Evolutionary conservation across 2,329 filamentous ascomycete genomes (phyloP), one percentile per base, ranked within the genome.

Genomic region (Fusarium sp.): DNA sequence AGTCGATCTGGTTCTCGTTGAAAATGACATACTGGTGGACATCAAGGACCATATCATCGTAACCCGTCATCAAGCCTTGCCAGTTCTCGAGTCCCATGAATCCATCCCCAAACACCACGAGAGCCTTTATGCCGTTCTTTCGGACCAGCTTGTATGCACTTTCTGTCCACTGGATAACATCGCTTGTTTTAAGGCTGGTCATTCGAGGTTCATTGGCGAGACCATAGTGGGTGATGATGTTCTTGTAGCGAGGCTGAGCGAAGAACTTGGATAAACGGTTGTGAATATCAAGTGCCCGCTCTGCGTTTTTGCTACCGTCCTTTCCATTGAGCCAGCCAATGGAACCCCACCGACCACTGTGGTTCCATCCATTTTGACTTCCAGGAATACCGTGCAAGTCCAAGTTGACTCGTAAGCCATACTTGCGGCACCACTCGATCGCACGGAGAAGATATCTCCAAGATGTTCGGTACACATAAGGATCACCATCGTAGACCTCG

Each of bases 11-110:
- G 73, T 92, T 91, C 42, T 90, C 89, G 86, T 99, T 98, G 88
- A 99, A 99, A 81, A 98, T 98, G 78, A 97, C 94, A 82, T 99
- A 99, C 82, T 98, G 95, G 83, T 99, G 96, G 41, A 97, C 96
- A 82, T 99, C 96, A n/a, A 99, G 89, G 23, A 97, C 89, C 73
- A 98, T 86, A 72, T 91, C 88, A 51, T 91, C 86, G 78, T 93
- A 88, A 27, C 87, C 86, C 74, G 92, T 89, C 74, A 98, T 88
- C 80, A 93, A 87, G 44, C 93, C 94, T 80, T 97, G 91, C 96
- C 96, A 99, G 78, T 97, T 95, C 73, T 88, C 87, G 9, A 98
- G 88, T 16, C 95, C 95, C 83, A 97, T 90, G 85, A 99, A 99
- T 29, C 96, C 96, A 82, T 99, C 96, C 61, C 95, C 95, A 78